Evolutionary conservation across 352 stramenopile species (phyloP), one percentile per base, ranked within the genome.

Genomic region (Peronospora destructor): DNA sequence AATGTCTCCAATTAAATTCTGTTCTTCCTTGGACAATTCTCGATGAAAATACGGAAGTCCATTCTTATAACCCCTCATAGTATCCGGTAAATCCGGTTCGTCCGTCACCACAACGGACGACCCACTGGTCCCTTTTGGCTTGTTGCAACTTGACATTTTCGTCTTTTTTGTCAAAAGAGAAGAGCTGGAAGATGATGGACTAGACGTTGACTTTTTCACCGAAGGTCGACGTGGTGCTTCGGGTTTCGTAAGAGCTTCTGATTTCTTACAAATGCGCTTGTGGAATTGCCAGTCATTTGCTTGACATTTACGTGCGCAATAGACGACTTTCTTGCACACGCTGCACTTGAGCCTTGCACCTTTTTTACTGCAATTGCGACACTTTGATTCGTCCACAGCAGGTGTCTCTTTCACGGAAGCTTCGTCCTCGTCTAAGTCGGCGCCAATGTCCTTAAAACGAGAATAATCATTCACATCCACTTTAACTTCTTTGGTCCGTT

Each of bases 1-100:
- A 55, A 92, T 97, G 66, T 98, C 98, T 48, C 97, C 95, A 51
- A 97, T 97, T 64, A 99, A 87, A 36, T 66, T 76, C 61, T 97
- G 97, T 30, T 95, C 91, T 52, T 98, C 84, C 59, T 97, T 92
- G 8, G 86, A 94, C 29, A 98, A 68, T 65, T 98, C 95, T 53
- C 96, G 91, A 66, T 99, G 95, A 71, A 99, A 99, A 60, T 98
- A 99, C 19, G 81, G 81, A 40, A 90, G 25, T 0, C 81, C 81
- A 48, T 92, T 90, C 73, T 89, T 90, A 66, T 92, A 92, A 16
- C 81, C 81, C 17, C 73, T 69, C 53, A 86, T 65, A 17, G 90
- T 59, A 12, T 62, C 32, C 6, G 75, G 71, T 17, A 90, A 40
- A 25, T 90, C 78, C 6, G 74, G 60, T 21, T 92, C 81, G 46